A percentile compares a stretch with the other conserved stretches of the same genome.
Conservation (phyloP, 441 rosid genomes). For the Sinapis alba region DNA sequence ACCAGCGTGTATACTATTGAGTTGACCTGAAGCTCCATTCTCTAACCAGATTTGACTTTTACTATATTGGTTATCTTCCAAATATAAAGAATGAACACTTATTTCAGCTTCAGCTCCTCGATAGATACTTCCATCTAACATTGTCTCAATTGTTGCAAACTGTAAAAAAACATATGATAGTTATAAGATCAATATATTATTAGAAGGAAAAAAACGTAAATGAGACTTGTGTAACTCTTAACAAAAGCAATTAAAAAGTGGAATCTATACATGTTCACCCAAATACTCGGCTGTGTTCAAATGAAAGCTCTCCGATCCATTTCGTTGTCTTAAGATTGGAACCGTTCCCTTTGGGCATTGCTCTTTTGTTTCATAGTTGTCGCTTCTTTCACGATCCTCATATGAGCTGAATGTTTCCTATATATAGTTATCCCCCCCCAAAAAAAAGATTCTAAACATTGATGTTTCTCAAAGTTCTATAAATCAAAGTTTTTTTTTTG, state of each 20-base stretch:
- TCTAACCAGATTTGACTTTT: constrained; percentile 36
- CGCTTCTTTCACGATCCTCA: constrained; percentile 1
- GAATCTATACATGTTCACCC: constrained; percentile 31
- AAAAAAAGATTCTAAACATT: background rate
- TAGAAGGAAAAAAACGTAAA: background rate
- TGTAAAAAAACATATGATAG: background rate
- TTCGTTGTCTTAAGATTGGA: constrained; percentile 12
- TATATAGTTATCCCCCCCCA: background rate
- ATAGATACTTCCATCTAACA: constrained; percentile 25
- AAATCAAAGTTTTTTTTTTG: too few relatives aligned
- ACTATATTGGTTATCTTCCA: constrained; percentile 13
- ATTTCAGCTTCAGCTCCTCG: constrained; percentile 32
- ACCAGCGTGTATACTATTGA: constrained; percentile 33
- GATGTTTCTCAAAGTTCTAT: background rate
- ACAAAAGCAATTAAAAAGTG: background rate
- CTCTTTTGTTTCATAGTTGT: background rate
- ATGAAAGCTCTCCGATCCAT: constrained; percentile 14
- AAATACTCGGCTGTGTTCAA: background rate
- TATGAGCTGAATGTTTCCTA: constrained; percentile 16
- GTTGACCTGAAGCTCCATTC: constrained; percentile 14
- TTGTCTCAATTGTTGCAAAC: constrained; percentile 33
- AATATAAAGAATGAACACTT: constrained; percentile 19
- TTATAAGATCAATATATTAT: background rate
- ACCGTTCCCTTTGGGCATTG: constrained; percentile 33
- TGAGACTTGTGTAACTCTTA: background rate